Evolutionary conservation across 495 filamentous ascomycete genomes (phyloP).

Genomic region (Xylaria scruposa): DNA sequence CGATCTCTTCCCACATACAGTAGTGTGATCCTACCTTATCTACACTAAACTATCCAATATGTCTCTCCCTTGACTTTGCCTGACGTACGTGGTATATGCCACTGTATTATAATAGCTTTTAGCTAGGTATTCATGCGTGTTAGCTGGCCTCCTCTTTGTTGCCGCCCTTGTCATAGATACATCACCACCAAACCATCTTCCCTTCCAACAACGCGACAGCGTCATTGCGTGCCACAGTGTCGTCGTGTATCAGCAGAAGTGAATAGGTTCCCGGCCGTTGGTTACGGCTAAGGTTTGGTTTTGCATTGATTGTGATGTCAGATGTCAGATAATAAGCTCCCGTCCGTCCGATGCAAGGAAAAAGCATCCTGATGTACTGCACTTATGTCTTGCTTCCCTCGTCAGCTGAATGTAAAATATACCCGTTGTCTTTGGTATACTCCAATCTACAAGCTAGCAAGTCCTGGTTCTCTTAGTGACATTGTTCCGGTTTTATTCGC

Average conservation of each 20-base stretch:
- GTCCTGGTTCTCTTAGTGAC: conserved; percentile 1
- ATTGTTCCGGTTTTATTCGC: neutral
- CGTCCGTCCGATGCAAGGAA: neutral
- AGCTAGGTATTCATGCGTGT: neutral
- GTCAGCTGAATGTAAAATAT: conserved; percentile 10
- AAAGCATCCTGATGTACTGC: neutral
- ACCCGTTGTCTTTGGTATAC: neutral
- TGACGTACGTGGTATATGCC: conserved; percentile 3
- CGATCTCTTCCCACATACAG: conserved; percentile 9
- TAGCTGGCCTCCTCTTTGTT: neutral
- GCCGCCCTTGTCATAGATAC: neutral
- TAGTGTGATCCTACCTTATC: too few species aligned
- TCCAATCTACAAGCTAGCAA: neutral
- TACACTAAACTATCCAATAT: neutral
- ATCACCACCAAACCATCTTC: neutral
- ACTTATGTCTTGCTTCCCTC: conserved; percentile 11
- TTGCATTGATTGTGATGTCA: conserved; percentile 14
- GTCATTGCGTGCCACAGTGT: conserved; percentile 7
- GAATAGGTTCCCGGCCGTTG: neutral
- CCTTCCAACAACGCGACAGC: conserved; percentile 2
- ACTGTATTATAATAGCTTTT: neutral
- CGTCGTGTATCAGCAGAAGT: conserved; percentile 9
- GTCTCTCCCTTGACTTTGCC: conserved; percentile 17
- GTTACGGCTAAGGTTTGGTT: neutral
- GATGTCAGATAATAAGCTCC: conserved; percentile 17